These are phyloP conservation scores for Tarenaya hassleriana DNA, from an alignment of 345 rosid genomes.

Conservation along the genomic window DNA sequence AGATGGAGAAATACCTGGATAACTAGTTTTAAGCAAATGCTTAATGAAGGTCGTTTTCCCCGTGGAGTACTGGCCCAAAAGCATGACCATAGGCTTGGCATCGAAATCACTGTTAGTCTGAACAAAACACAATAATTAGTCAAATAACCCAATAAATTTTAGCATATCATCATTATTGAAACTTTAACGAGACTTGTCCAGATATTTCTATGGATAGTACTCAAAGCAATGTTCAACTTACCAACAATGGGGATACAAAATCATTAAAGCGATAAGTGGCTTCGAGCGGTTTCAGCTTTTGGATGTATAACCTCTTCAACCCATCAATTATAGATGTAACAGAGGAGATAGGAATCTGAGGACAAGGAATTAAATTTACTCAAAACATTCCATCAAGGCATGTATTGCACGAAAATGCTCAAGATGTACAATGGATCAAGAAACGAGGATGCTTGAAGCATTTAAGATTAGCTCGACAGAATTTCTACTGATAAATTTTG, in stretches of 20 bases:
- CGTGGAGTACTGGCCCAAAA: conserved; percentile 95
- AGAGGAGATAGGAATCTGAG: conserved; percentile 62
- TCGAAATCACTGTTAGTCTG: conserved; percentile 90
- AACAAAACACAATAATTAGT: conserved; percentile 19
- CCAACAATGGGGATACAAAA: conserved; percentile 85
- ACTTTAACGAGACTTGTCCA: conserved; percentile 13
- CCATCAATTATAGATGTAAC: conserved; percentile 95
- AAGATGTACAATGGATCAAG: neutral
- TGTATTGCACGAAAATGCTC: too few species aligned
- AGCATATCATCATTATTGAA: conserved; percentile 8
- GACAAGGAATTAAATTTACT: conserved; percentile 19
- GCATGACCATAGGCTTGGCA: conserved; percentile 98
- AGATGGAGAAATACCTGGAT: conserved; percentile 57
- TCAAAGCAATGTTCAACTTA: conserved; percentile 32
- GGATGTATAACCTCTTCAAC: conserved; percentile 75
- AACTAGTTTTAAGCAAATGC: conserved; percentile 72
- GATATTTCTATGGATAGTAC: neutral
- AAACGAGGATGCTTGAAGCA: neutral
- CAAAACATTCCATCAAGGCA: neutral
- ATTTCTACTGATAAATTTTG: conserved; percentile 3
- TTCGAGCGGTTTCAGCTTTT: conserved; percentile 91
- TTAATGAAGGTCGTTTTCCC: conserved; percentile 97
- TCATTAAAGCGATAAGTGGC: conserved; percentile 79
- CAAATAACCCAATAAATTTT: conserved; percentile 9
- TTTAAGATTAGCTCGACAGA: conserved; percentile 5